Evolutionary conservation across 1,284 basidiomycete species (phyloP).

Genomic region (Puccinia brachypodii): DNA sequence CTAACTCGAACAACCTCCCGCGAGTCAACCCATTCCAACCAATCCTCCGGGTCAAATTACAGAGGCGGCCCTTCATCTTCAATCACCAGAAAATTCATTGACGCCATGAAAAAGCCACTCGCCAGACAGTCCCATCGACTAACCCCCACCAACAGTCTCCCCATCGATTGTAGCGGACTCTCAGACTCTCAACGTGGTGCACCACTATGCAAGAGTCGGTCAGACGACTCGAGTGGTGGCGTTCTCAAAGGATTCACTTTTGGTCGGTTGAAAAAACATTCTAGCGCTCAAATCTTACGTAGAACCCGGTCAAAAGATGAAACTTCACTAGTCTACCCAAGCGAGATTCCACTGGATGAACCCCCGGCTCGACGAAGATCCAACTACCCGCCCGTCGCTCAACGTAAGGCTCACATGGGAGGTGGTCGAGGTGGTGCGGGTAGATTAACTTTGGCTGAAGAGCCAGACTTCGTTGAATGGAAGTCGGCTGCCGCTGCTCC

Average conservation of each 20-base stretch:
- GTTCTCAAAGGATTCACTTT: background rate
- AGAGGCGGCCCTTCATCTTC: background rate
- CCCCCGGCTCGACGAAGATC: conserved; percentile 18
- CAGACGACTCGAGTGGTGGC: conserved; percentile 12
- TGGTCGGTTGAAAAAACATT: background rate
- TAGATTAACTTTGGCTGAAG: background rate
- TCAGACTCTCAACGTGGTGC: background rate
- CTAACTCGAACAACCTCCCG: conserved; percentile 7
- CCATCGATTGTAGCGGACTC: background rate
- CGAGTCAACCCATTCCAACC: conserved; percentile 12
- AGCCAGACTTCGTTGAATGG: conserved; percentile 46
- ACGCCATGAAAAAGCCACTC: conserved; percentile 30
- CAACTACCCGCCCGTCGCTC: conserved; percentile 37
- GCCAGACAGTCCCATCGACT: background rate
- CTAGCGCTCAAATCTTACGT: conserved; percentile 11
- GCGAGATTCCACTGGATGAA: background rate
- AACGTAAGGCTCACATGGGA: conserved; percentile 43
- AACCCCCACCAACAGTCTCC: conserved; percentile 15
- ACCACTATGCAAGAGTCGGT: conserved; percentile 8
- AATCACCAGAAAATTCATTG: conserved; percentile 24
- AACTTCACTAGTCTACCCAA: background rate
- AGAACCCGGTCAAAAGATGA: conserved; percentile 35
- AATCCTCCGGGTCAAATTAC: background rate
- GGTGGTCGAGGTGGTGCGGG: conserved; percentile 42
- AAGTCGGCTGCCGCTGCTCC: conserved; percentile 3